A percentile compares a stretch with the other conserved stretches of the same genome.
phyloP scores from a whole-genome alignment of 371 early-diverging fungal genomes.

The Rhizopus sp. region DNA sequence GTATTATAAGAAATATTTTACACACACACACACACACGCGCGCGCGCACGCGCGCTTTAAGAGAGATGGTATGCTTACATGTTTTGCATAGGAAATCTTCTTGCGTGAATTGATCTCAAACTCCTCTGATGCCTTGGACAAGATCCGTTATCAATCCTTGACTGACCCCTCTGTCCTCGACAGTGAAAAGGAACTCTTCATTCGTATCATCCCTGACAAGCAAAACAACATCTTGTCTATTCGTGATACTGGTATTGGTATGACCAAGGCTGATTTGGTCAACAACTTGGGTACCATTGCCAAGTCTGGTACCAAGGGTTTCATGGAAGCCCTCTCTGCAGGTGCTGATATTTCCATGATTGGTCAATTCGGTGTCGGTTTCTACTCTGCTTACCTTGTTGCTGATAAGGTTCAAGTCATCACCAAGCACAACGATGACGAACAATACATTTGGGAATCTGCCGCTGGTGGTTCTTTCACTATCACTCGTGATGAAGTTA shows the following conservation, averaged over 20 bases:
- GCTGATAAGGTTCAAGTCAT: constrained; percentile 86
- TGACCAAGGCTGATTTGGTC: constrained; percentile 84
- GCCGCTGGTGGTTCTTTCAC: constrained; percentile 69
- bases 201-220: constrained; percentile 65
- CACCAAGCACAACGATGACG: constrained; percentile 74
- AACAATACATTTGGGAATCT: constrained; percentile 82
- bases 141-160: constrained; percentile 71
- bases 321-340: constrained; percentile 53
- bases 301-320: constrained; percentile 67
- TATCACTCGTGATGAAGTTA: constrained; percentile 72
- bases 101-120: constrained; percentile 89
- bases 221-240: constrained; percentile 68
- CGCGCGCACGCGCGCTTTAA: background rate
- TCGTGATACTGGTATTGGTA: constrained; percentile 87
- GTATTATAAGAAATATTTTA: constrained; percentile 19
- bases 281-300: constrained; percentile 89
- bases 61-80: background rate
- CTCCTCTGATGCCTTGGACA: constrained; percentile 86
- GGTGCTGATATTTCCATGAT: constrained; percentile 69
- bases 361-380: constrained; percentile 96
- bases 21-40: too few species aligned
- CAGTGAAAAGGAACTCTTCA: constrained; percentile 59
- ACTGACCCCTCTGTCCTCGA: constrained; percentile 57
- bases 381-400: constrained; percentile 85
- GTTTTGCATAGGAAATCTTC: constrained; percentile 66